Evolutionary conservation across 306 rosid genomes (phyloP).

Genomic region (Castanopsis chinensis): DNA sequence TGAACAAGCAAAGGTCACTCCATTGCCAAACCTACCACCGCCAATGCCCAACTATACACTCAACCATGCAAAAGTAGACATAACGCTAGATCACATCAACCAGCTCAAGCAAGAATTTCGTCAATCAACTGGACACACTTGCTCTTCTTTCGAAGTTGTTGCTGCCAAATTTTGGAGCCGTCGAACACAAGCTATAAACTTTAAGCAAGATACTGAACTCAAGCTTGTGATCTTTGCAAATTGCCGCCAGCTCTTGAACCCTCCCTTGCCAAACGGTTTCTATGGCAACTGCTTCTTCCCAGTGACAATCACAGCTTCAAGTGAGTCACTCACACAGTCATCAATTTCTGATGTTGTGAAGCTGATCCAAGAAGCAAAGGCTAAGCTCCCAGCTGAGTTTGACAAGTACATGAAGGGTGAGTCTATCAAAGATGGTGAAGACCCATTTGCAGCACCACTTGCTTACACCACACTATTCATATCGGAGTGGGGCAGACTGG

Average conservation of each 20-base stretch:
- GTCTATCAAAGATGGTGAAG: constrained; percentile 22
- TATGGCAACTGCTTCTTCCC: constrained; percentile 91
- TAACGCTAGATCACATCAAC: constrained; percentile 38
- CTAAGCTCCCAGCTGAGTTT: constrained; percentile 43
- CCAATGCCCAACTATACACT: constrained; percentile 37
- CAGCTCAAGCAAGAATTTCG: constrained; percentile 43
- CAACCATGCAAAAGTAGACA: constrained; percentile 50
- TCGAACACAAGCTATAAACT: constrained; percentile 48
- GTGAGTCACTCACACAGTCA: constrained; percentile 23
- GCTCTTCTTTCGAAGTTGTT: constrained; percentile 66
- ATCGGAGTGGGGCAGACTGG: constrained; percentile 81
- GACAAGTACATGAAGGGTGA: constrained; percentile 43
- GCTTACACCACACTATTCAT: constrained; percentile 52
- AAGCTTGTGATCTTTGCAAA: constrained; percentile 70
- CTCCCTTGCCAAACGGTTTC: constrained; percentile 72
- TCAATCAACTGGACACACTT: constrained; percentile 37
- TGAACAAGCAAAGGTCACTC: background rate
- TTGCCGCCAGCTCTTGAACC: constrained; percentile 61
- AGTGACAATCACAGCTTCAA: constrained; percentile 32
- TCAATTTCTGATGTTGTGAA: constrained; percentile 39
- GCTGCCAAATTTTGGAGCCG: constrained; percentile 62
- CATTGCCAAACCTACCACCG: constrained; percentile 6
- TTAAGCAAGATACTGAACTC: constrained; percentile 8
- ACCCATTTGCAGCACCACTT: constrained; percentile 59
- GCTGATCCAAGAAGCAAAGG: constrained; percentile 60